These are phyloP conservation scores for Fraxinus greggii DNA, from an alignment of 305 asterid species.

Conservation along the genomic window DNA sequence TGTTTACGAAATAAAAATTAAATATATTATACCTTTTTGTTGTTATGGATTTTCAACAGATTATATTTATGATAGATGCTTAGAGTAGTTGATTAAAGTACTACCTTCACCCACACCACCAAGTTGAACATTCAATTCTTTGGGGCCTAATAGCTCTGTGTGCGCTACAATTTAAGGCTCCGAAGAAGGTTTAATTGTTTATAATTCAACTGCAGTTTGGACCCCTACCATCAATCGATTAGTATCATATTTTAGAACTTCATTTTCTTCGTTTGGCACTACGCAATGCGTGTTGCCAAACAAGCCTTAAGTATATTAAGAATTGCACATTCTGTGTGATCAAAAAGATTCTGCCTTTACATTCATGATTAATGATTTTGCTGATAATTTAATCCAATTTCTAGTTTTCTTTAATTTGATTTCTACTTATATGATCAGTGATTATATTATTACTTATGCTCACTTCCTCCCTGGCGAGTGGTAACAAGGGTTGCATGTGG, in stretches of 20 bases:
- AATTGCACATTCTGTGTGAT: conserved; percentile 5
- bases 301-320: not conserved
- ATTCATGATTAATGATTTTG: conserved; percentile 14
- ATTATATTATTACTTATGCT: conserved; percentile 22
- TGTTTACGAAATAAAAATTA: not conserved
- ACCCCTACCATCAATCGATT: not conserved
- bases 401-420: not conserved
- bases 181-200: not conserved
- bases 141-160: not conserved
- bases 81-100: not conserved
- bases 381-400: not conserved
- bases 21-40: not conserved
- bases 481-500: conserved; percentile 46
- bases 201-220: not conserved
- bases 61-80: not conserved
- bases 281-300: not conserved
- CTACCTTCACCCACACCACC: not conserved
- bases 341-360: conserved; percentile 9
- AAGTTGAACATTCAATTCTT: not conserved
- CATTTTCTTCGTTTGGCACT: not conserved
- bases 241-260: not conserved
- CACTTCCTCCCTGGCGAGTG: conserved; percentile 34
- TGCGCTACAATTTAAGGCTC: not conserved
- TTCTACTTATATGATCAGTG: not conserved
- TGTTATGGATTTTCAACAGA: not conserved